Evolutionary conservation across 225 moss, liverwort and hornwort genomes (phyloP), one percentile per base, ranked within the genome.

Genomic region (Climacium dendroides): DNA sequence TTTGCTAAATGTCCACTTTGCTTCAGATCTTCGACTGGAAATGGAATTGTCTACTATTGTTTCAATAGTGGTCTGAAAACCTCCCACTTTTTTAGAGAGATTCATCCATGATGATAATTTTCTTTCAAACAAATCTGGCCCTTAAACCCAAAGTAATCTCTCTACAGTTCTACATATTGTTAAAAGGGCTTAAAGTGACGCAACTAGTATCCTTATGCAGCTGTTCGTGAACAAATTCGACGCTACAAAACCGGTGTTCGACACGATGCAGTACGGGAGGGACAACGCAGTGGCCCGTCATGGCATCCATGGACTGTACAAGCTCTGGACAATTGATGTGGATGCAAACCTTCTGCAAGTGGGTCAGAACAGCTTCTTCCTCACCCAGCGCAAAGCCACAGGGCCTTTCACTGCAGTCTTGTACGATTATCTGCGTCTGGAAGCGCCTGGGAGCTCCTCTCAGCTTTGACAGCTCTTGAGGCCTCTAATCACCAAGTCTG

Each of bases 341-440:
- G 89, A 93, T 37, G 89, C 94, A 54, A 72, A 89, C 48, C 89
- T 86, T 84, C 54, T 98, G 55, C 88, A 85, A 83, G 91, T 86
- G 34, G 96, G 97, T 55, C 89, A 81, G n/a, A 98, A 98, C 50
- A 92, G 79, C 47, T 91, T 98, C 58, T 98, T 89, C 88, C 92
- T 98, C 43, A 95, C 89, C 13, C 98, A 98, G 83, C 90, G 91
- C 61, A 92, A 91, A 65, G 89, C 91, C 62, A 82, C 92, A 5
- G 93, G 96, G 8, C 95, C 95, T 22, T 95, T 95, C 91, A 88
- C 92, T 37, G 98, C 94, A 72, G 92, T 96, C 64, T 91, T 97
- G 93, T 98, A 98, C 66, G 96, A 98, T 81, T 97, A 96, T 71
- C 89, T 98, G 88, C 97, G 98, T 48, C 87, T 98, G 32, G 98